Percentiles rank a stretch among this genome's conserved stretches.
Evolutionary conservation across 2,329 filamentous ascomycete genomes (phyloP).

Genomic region (Fusarium nodosum): DNA sequence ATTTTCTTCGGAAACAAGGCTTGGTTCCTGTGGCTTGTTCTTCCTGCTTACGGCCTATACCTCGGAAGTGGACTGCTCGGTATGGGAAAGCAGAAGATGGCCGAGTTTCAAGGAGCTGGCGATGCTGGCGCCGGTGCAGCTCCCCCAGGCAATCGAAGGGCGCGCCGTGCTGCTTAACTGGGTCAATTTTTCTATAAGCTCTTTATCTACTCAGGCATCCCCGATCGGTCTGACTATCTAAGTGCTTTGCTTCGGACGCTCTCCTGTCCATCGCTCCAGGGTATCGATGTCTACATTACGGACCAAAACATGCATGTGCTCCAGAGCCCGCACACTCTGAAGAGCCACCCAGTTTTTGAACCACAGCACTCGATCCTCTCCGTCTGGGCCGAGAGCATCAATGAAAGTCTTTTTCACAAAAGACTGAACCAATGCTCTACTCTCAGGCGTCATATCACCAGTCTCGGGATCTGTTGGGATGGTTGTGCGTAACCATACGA

Average conservation of each 20-base stretch:
- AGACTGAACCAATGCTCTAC: constrained; percentile 71
- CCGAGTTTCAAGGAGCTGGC: constrained; percentile 59
- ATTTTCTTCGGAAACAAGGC: constrained; percentile 84
- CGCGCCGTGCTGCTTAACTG: constrained; percentile 66
- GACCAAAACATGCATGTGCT: constrained; percentile 88
- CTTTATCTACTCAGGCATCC: constrained; percentile 16
- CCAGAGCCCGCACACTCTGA: constrained; percentile 88
- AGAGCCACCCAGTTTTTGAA: constrained; percentile 95
- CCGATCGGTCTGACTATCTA: constrained; percentile 19
- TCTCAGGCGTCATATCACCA: constrained; percentile 79
- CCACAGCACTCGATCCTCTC: constrained; percentile 75
- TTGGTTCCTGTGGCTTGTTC: constrained; percentile 68
- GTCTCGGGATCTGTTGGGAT: constrained; percentile 78
- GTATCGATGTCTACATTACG: constrained; percentile 65
- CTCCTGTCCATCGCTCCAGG: constrained; percentile 67
- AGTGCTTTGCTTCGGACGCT: constrained; percentile 57
- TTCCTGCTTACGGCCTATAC: constrained; percentile 69
- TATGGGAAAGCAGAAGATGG: constrained; percentile 66
- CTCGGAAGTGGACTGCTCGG: constrained; percentile 68
- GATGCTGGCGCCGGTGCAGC: constrained; percentile 53
- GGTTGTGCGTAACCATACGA: constrained; percentile 90
- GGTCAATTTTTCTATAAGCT: constrained; percentile 19
- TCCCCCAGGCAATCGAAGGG: constrained; percentile 65
- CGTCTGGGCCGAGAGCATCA: constrained; percentile 64
- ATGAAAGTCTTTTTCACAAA: constrained; percentile 81